These are phyloP conservation scores for Nigrospora osmanthi DNA, from an alignment of 2,329 filamentous ascomycete genomes.

Conservation along the genomic window DNA sequence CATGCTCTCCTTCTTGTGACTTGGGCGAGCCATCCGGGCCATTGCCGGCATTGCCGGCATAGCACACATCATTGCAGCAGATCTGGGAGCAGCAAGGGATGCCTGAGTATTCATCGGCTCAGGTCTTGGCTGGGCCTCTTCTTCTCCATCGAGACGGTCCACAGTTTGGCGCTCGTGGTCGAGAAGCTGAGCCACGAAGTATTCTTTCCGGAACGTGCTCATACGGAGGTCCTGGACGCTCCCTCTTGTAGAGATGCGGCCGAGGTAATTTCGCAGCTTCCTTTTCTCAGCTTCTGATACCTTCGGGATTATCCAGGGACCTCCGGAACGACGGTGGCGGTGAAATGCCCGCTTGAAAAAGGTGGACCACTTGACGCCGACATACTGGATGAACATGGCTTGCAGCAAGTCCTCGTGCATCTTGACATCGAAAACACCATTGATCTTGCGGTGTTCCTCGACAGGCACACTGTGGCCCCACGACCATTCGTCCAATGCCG, in stretches of 20 bases:
- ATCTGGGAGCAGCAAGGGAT: too few relatives aligned
- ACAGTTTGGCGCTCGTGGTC: constrained; percentile 15
- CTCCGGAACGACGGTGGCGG: constrained; percentile 17
- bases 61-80: background rate
- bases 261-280: constrained; percentile 28
- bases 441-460: constrained; percentile 38
- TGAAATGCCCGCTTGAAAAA: constrained; percentile 30
- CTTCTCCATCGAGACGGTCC: constrained; percentile 24
- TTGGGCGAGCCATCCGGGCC: too few relatives aligned
- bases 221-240: constrained; percentile 22
- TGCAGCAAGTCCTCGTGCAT: constrained; percentile 46
- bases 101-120: background rate
- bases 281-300: constrained; percentile 17
- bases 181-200: constrained; percentile 38
- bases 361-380: constrained; percentile 39
- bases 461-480: constrained; percentile 35
- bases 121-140: constrained; percentile 25
- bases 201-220: constrained; percentile 26
- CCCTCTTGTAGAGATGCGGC: constrained; percentile 3
- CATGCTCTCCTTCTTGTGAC: too few relatives aligned
- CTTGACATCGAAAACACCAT: constrained; percentile 37
- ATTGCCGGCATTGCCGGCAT: too few relatives aligned
- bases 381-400: constrained; percentile 41
- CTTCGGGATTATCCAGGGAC: constrained; percentile 23
- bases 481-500: constrained; percentile 34